These are phyloP conservation scores for Trichoderma guizhouense DNA, from an alignment of 2,329 filamentous ascomycete genomes.

Conservation along the genomic window DNA sequence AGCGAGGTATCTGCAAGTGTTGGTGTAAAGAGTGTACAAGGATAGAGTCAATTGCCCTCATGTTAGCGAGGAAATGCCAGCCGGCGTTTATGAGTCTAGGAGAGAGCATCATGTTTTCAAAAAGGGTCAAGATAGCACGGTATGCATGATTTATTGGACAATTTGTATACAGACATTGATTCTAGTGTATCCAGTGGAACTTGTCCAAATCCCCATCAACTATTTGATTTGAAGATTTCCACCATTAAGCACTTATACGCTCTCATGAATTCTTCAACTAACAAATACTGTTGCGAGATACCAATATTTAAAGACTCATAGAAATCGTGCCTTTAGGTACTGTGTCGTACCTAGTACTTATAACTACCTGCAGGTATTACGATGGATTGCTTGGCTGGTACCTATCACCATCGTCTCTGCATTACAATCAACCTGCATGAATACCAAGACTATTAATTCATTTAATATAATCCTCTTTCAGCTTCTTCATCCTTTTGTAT, in stretches of 20 bases:
- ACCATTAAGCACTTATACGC: no score
- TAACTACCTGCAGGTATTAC: neutral
- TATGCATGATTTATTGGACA: neutral
- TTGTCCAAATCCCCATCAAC: neutral
- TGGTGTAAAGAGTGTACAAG: neutral
- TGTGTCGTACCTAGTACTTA: neutral
- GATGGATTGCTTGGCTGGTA: neutral
- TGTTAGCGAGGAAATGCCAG: rapidly evolving
- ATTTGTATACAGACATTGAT: neutral
- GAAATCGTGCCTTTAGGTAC: neutral
- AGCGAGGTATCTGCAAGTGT: neutral
- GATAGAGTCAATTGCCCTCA: neutral
- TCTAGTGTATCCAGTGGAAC: rapidly evolving
- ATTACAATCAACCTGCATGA: neutral
- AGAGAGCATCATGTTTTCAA: neutral
- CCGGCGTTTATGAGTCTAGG: neutral
- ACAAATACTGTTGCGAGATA: neutral
- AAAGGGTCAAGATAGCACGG: neutral
- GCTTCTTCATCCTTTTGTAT: neutral
- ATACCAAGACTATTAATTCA: neutral
- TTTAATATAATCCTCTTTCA: neutral
- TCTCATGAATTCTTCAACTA: no score
- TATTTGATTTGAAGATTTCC: neutral
- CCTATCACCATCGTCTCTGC: neutral
- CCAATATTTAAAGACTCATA: neutral